phyloP scores from a whole-genome alignment of 768 basidiomycete genomes.

The Leucocoprinus sp. region DNA sequence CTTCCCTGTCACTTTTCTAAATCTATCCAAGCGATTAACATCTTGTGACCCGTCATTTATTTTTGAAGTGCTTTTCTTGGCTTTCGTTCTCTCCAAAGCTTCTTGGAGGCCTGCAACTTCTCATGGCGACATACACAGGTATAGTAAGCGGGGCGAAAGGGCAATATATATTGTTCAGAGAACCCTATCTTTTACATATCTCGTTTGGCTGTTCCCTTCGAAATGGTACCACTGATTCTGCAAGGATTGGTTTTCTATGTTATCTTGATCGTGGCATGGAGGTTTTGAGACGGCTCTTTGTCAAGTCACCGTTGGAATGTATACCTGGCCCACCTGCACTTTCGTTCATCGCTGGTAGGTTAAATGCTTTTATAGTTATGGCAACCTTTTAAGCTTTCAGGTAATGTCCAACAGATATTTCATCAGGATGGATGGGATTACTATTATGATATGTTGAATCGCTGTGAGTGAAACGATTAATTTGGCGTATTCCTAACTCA shows the following conservation, averaged over 20 bases:
- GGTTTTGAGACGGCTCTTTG: neutral
- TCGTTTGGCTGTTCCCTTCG: no score
- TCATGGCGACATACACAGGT: neutral
- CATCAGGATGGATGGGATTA: slow-evolving; percentile 27
- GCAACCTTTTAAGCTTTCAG: slow-evolving; percentile 14
- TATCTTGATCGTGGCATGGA: neutral
- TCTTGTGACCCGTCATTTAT: no score
- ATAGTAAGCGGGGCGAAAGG: slow-evolving; percentile 3
- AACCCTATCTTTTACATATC: neutral
- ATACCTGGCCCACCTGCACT: slow-evolving; percentile 12
- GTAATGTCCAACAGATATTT: slow-evolving; percentile 27
- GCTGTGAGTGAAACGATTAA: slow-evolving; percentile 22
- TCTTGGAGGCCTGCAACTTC: neutral
- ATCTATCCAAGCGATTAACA: no score
- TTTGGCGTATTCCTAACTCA: neutral
- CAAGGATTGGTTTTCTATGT: neutral
- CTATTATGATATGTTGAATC: slow-evolving; percentile 24
- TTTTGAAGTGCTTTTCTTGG: no score
- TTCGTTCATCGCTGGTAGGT: slow-evolving; percentile 28
- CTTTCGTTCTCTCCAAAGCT: neutral
- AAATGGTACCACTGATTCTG: neutral
- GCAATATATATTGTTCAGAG: neutral
- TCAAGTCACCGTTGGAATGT: slow-evolving; percentile 5
- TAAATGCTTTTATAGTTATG: neutral
- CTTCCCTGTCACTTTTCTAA: no score